These are phyloP conservation scores for Alnus glutinosa DNA, from an alignment of 306 rosid genomes.

Conservation along the genomic window DNA sequence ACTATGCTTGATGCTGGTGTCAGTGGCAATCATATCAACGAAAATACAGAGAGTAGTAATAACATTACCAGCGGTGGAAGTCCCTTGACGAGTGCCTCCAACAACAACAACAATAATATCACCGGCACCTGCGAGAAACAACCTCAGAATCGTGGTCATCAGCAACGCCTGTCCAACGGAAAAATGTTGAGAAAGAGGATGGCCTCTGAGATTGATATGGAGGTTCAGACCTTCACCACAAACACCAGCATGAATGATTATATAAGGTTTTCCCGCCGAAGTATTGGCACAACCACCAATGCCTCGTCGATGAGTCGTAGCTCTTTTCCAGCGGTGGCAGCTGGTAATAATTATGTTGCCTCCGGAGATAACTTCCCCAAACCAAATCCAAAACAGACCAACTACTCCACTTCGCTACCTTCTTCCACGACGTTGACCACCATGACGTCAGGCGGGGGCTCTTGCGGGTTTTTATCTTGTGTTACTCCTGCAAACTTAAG, in stretches of 20 bases:
- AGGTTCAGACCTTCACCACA: conserved; percentile 39
- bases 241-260: conserved; percentile 19
- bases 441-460: conserved; percentile 53
- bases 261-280: conserved; percentile 54
- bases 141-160: conserved; percentile 12
- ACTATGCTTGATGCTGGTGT: conserved; percentile 42
- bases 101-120: conserved; percentile 27
- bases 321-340: conserved; percentile 8
- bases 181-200: conserved; percentile 79
- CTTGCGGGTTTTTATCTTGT: conserved; percentile 35
- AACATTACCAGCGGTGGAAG: conserved; percentile 11
- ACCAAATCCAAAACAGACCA: conserved; percentile 50
- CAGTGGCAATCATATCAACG: conserved; percentile 27
- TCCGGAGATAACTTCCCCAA: not conserved
- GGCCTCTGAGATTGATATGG: conserved; percentile 95
- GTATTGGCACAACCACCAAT: not conserved
- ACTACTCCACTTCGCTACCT: conserved; percentile 84
- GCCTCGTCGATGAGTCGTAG: conserved; percentile 5
- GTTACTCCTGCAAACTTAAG: conserved; percentile 21
- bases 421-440: conserved; percentile 44
- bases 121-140: conserved; percentile 32
- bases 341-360: not conserved
- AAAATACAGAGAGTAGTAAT: conserved; percentile 13
- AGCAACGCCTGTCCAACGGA: conserved; percentile 9
- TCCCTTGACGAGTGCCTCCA: conserved; percentile 33